Base-by-base conservation (phyloP, 352 stramenopile genomes). In the Globisporangium spinosum region DNA sequence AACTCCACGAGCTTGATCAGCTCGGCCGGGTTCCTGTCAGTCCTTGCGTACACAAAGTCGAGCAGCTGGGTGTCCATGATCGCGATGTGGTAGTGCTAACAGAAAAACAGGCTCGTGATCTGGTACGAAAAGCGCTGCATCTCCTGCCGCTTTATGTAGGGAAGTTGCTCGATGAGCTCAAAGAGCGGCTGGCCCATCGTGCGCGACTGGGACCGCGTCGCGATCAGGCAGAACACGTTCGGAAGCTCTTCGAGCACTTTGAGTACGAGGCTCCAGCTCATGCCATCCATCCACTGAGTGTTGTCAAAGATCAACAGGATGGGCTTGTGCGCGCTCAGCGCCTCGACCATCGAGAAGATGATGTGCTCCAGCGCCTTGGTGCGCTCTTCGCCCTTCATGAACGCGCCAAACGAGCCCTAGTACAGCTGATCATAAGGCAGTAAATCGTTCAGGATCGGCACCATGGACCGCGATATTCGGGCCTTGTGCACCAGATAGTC, bases 21-120 rank as follows among this genome's bases (percentile, higher is more conserved):
- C 32, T 86, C 82, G 10, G 78, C 75, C 0, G 85, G 85, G 58
- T 93, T 93, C 20, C 85, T 83, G 27, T 90, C 77, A 0, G 85
- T 89, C 0, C 83, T 78, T 0, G 80, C 68, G 35, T 87, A 90
- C 15, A 89, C 85, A 68, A 90, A 93, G 54, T 87, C 75, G 1
- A 93, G 82, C 25, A 93, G 60, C 69, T 93, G 77, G 4, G 85
- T 87, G 62, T 93, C 83, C 85, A 93, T 91, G 53, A 93, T 91
- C 0, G 83, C 83, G 53, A 93, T 93, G 63, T 90, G 81, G 63
- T 88, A 93, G 17, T 84, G 71, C 69, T 93, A 83, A 32, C 83
- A 90, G 15, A 93, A 68, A 29, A 93, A 93, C 9, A 91, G 69
- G 59, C 80, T 88, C 20, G 85, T 91, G 65, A 82, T 77, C 40